Base-by-base conservation (phyloP, 192 early-diverging fungal genomes). In the Entomortierella lignicola region DNA sequence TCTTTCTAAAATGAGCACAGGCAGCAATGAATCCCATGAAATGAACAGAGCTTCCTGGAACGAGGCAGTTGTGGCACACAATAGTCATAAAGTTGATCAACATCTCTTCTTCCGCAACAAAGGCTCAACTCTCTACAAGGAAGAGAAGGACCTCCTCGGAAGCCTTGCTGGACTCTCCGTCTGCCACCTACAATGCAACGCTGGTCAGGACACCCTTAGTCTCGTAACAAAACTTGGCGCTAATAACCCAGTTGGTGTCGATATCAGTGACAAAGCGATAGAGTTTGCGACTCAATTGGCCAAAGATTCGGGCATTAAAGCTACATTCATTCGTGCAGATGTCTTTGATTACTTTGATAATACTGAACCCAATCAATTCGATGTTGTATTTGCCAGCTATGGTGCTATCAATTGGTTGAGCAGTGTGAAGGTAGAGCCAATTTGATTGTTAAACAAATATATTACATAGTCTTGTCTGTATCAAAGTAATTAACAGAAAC, bases 81-180 rank as follows among this genome's bases (percentile, higher is more conserved):
- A 79, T 31, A 70, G 67, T 51, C 75, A 79, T 56, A 79, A 79
- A 42, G 56, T 65, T 27, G 75, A 79, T 39, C 75, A 79, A n/a
- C 61, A 79, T 39, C 18, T 59, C 34, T 79, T 79, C 42, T 70
- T 79, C 52, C 54, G 57, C 10, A 65, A 70, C 42, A 60, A 52
- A 34, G 75, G 75, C 0, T 79, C 75, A 0, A 79, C 75, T 2
- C 68, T 79, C 26, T 79, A 55, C 67, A 44, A 32, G 20, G 75
- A 79, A 29, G 75, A 79, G n/a, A 70, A 61, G 13, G 67, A 65
- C 1, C 55, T 79, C 26, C 67, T 79, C 21, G 68, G 75, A 26
- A 60, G 55, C 26, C 68, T 79, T 13, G 48, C 63, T 8, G 68
- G 75, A 25, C 67, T 70, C 56, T 55, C 41, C 18, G 75, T 79